These are phyloP conservation scores for Cicer pinnatifidum DNA, from an alignment of 306 rosid species.

Conservation along the genomic window DNA sequence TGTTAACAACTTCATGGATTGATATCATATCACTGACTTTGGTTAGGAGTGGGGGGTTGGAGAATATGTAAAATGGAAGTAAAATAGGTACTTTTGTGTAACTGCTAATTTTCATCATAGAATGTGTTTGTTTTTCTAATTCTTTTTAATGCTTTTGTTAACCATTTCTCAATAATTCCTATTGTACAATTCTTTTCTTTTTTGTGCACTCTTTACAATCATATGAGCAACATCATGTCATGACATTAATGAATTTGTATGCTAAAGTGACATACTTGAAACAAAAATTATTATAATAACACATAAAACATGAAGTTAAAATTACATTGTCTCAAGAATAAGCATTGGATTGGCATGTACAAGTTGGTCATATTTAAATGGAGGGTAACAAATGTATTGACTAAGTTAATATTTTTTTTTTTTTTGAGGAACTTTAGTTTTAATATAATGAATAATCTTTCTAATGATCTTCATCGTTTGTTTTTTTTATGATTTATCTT, in stretches of 20 bases:
- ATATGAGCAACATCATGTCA: not conserved
- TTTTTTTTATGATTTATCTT: no score
- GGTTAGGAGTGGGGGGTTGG: slow-evolving; percentile 44
- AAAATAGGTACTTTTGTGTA: slow-evolving; percentile 56
- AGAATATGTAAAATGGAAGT: slow-evolving; percentile 54
- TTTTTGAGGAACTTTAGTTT: no score
- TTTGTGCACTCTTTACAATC: not conserved
- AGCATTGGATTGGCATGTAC: no score
- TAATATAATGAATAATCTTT: no score
- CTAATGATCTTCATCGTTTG: not conserved
- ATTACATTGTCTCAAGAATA: no score
- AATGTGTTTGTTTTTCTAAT: slow-evolving; percentile 53
- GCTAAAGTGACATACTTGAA: not conserved
- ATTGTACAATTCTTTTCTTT: not conserved
- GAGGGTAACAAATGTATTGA: not conserved
- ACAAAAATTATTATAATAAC: not conserved
- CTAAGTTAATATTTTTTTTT: not conserved
- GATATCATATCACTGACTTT: slow-evolving; percentile 48
- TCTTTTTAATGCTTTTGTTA: slow-evolving; percentile 5
- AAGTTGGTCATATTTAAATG: not conserved
- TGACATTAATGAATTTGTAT: not conserved
- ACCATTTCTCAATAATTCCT: not conserved
- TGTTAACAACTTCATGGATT: slow-evolving; percentile 67
- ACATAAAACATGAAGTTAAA: not conserved
- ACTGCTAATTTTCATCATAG: slow-evolving; percentile 65